Conservation (phyloP, 75 land plant species). For the Gnetum montanum region DNA sequence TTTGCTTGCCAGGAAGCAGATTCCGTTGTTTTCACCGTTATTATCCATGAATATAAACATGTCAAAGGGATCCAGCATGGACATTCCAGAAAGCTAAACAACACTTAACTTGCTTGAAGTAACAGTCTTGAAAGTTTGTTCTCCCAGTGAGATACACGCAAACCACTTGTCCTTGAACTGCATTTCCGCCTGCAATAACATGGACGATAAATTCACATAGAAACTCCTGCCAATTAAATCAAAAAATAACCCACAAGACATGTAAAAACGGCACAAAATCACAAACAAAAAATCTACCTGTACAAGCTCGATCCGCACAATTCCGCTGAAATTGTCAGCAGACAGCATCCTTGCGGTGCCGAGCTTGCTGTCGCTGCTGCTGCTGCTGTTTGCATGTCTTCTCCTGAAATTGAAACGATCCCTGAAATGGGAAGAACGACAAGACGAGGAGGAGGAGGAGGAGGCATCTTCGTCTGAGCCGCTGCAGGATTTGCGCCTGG, state of each 20-base stretch:
- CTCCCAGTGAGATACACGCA: constrained; percentile 85
- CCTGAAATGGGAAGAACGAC: too few relatives aligned
- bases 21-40: too few relatives aligned
- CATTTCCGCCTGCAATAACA: constrained; percentile 69
- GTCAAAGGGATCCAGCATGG: too few relatives aligned
- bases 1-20: too few relatives aligned
- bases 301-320: constrained; percentile 25
- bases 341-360: not conserved
- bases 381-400: not conserved
- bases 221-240: not conserved
- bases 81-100: too few relatives aligned
- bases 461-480: too few relatives aligned
- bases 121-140: constrained; percentile 71
- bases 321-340: constrained; percentile 43
- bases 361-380: not conserved
- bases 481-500: too few relatives aligned
- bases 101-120: constrained; percentile 63
- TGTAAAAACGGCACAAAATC: not conserved
- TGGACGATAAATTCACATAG: not conserved
- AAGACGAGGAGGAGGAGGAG: too few relatives aligned
- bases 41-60: too few relatives aligned
- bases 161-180: constrained; percentile 73
- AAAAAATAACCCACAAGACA: not conserved
- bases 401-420: not conserved
- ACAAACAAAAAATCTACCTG: not conserved